These are phyloP conservation scores for Meredithiella fracta DNA, from an alignment of 2,329 filamentous ascomycete genomes.

Conservation along the genomic window DNA sequence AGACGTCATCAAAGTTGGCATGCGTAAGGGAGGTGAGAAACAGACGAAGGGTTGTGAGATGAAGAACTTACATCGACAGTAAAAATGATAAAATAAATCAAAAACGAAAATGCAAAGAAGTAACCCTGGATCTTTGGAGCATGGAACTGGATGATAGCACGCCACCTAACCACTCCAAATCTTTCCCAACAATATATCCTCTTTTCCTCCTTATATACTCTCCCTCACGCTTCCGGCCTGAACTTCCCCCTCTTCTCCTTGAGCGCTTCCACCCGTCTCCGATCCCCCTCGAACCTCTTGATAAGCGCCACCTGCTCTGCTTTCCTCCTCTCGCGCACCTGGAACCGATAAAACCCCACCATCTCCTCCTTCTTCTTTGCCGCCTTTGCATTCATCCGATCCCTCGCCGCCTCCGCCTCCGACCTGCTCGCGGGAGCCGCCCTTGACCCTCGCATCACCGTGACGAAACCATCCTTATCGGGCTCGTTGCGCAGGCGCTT, in stretches of 20 bases:
- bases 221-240: conserved; percentile 30
- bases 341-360: conserved; percentile 71
- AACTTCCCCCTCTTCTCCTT: conserved; percentile 49
- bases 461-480: conserved; percentile 91
- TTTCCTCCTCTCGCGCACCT: conserved; percentile 64
- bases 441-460: conserved; percentile 65
- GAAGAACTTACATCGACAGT: not conserved
- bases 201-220: not conserved
- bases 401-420: conserved; percentile 45
- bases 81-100: not conserved
- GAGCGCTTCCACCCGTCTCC: conserved; percentile 54
- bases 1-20: conserved; percentile 6
- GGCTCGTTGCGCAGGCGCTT: conserved; percentile 58
- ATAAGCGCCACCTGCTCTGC: conserved; percentile 51
- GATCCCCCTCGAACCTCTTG: conserved; percentile 59
- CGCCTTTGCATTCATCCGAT: conserved; percentile 45
- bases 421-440: conserved; percentile 57
- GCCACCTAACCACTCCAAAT: not conserved
- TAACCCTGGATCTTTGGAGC: not conserved
- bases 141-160: not conserved
- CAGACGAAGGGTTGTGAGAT: not conserved
- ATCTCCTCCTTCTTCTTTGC: conserved; percentile 45
- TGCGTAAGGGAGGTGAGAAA: not conserved
- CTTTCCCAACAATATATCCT: not conserved
- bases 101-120: not conserved